Evolutionary conservation across 2,329 filamentous ascomycete genomes (phyloP), one percentile per base, ranked within the genome.

Genomic region (Akanthomyces uredinophilus): DNA sequence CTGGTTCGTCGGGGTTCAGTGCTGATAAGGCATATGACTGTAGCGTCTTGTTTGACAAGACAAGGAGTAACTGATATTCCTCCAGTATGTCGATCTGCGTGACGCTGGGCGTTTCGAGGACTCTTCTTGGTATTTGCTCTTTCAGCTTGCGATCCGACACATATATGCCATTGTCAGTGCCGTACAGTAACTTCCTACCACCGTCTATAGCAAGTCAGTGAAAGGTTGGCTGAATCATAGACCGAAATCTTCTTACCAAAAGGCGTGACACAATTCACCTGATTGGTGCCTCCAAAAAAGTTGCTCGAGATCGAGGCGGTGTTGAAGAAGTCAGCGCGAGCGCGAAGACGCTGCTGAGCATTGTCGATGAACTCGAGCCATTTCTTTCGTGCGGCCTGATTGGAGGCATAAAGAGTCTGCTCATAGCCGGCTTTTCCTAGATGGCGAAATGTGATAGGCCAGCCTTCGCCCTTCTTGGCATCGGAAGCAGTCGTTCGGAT

Each of bases 71-170:
- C 68, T 92, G 87, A 72, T 98, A 96, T 75, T 98, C 93, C 74
- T 99, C 95, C 47, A 99, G 81, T 7, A 96, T 93, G 72, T 99
- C 95, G 65, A 99, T 89, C 73, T 99, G 95, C 0, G 94, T 96
- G 29, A 99, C 95, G 64, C 87, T 87, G 64, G 88, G 89, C 61
- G 87, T 87, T 71, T 99, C 95, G 61, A 99, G 83, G 39, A 96
- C 92, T 60, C 92, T 87, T 68, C 87, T 88, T 6, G 95, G 95
- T 76, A 72, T 83, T 79, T 74, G 87, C 77, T 96, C 92, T 75
- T 92, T 96, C 47, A 90, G 88, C 79, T 92, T 94, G 60, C 95
- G 89, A 69, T 99, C 95, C 41, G 91, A 92, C 32, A 98, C 81
- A 73, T 92, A 99, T 55, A 99, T 91, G 64, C 95, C 95, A 70